Evolutionary conservation across 345 rosid genomes (phyloP), one percentile per base, ranked within the genome.

Genomic region (Melaleuca quinquenervia): DNA sequence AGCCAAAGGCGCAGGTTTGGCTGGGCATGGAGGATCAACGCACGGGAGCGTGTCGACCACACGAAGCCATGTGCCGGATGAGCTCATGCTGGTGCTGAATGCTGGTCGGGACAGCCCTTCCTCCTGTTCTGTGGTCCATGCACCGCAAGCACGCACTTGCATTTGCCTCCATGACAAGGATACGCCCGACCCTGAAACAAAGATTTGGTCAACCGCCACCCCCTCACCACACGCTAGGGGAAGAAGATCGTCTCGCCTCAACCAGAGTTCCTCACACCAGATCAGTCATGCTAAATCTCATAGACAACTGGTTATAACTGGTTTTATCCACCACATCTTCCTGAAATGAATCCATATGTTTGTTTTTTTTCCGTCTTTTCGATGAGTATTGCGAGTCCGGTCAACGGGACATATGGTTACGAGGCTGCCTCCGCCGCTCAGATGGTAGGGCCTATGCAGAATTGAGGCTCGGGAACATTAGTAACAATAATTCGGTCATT

Each of bases 31-130:
- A 36, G 80, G 36, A 36, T 70, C 48, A 1, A 36, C 22, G 80
- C 80, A 9, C 70, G 80, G 80, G 80, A 70, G 26, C 80, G 80
- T 70, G 80, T 18, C 80, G 80, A 70, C 48, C 80, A 70, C 80
- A 70, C 80, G 80, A 70, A 70, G 3, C 48, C 80, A 32, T 36
- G 80, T 70, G 80, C 14, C 48, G 48, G 22, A 8, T 64, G 45
- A 64, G 78, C 24, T 64, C 75, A 16, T 5, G 78, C 78, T 41
- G 78, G 78, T 64, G 48, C 80, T 70, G 48, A 0, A 36, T 36
- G 48, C 80, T 36, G 45, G 36, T 70, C 48, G 80, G 80, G 80
- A 70, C 26, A 20, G 80, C 20, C 80, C 80, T 41, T 20, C 26
- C 26, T 70, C 48, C 80, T 70, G 48, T 70, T 70, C 48, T 0